phyloP scores from a whole-genome alignment of 1,284 basidiomycete genomes.

The Cutaneotrichosporon dermatis region DNA sequence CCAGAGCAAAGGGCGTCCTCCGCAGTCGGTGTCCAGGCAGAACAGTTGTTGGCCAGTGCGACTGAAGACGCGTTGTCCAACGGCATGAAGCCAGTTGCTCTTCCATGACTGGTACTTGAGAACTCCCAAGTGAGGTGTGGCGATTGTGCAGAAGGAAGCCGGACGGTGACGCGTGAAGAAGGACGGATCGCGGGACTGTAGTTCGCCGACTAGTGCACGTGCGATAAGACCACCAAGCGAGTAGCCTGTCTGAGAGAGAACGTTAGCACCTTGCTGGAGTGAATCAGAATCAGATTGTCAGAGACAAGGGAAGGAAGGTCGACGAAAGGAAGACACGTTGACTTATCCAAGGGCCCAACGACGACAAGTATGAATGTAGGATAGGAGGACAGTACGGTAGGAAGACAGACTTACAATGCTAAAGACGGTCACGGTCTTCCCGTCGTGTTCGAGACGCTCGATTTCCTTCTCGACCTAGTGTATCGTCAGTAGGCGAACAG shows the following conservation, averaged over 20 bases:
- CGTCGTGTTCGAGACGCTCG: conserved; percentile 30
- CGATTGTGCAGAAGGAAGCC: conserved; percentile 42
- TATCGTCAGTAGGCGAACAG: background rate
- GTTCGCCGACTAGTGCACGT: conserved; percentile 42
- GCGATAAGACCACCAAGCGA: conserved; percentile 46
- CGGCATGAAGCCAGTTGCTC: conserved; percentile 47
- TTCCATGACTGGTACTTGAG: conserved; percentile 31
- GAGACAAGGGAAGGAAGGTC: too few species aligned
- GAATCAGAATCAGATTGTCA: too few species aligned
- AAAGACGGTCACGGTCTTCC: conserved; percentile 31
- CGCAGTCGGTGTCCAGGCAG: conserved; percentile 62
- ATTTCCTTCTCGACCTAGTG: conserved; percentile 39
- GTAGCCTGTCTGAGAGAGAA: conserved; percentile 38
- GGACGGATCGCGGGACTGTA: conserved; percentile 35
- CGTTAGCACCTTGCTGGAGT: too few species aligned
- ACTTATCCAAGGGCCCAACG: too few species aligned
- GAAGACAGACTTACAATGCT: conserved; percentile 32
- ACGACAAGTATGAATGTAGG: too few species aligned
- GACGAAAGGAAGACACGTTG: too few species aligned
- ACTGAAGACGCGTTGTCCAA: conserved; percentile 72
- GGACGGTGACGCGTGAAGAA: conserved; percentile 41
- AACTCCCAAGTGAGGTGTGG: conserved; percentile 45
- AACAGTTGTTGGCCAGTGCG: conserved; percentile 80
- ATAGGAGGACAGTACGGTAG: too few species aligned
- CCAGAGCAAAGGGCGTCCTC: conserved; percentile 63